These are phyloP conservation scores for Pseudogymnoascus pannorum DNA, from an alignment of 2,329 filamentous ascomycete genomes.

Conservation along the genomic window DNA sequence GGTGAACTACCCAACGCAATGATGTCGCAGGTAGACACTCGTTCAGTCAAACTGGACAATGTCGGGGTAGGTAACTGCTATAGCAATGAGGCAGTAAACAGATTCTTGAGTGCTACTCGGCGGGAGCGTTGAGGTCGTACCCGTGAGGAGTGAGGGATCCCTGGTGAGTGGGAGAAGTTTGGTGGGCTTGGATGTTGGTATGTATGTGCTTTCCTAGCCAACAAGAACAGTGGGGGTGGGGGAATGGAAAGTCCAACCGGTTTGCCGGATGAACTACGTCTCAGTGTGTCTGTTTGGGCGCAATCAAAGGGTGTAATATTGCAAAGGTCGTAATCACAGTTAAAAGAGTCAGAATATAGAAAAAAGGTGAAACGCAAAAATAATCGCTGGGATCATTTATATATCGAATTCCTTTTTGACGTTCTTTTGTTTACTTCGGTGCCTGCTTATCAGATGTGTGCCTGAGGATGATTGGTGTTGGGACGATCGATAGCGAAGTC, in stretches of 20 bases:
- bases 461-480: constrained; percentile 1
- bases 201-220: constrained; percentile 8
- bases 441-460: constrained; percentile 8
- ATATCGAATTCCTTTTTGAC: background rate
- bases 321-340: background rate
- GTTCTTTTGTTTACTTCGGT: constrained; percentile 6
- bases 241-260: constrained; percentile 6
- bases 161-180: constrained; percentile 8
- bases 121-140: constrained; percentile 4
- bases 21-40: background rate
- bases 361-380: background rate
- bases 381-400: constrained; percentile 1
- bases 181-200: constrained; percentile 7
- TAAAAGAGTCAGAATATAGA: background rate
- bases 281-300: background rate
- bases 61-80: background rate
- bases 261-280: background rate
- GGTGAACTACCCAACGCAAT: constrained; percentile 2
- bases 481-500: background rate
- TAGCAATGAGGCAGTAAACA: background rate
- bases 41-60: constrained; percentile 5
- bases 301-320: constrained; percentile 1
- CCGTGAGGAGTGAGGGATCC: constrained; percentile 6
- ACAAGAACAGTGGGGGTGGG: constrained; percentile 8
- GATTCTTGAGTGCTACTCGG: background rate